Base-by-base conservation (phyloP, 306 rosid genomes). In the Citrullus amarus region DNA sequence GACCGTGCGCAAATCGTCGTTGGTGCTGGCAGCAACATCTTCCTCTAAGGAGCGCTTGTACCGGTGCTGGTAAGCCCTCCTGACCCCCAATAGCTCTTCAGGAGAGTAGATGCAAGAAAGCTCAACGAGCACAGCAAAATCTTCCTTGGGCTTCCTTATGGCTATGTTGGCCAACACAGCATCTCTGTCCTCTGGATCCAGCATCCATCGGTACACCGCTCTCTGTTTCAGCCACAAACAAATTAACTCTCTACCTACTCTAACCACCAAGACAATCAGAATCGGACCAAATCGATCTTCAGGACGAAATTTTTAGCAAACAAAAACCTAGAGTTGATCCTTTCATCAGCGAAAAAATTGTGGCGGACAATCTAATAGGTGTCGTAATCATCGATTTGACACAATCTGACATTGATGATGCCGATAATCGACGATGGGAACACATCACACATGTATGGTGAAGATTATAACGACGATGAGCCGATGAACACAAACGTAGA, bases 31-130 rank as follows among this genome's bases (percentile, higher is more conserved):
- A 20, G 97, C 97, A 10, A 91, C 84, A 71, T 91, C 98, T 80
- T 93, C 98, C 79, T 93, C 98, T 81, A 93, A 51, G 32, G 98
- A 91, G 30, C 60, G 97, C 84, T 86, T 91, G 88, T 86, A 88
- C 73, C 93, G 92, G 22, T 51, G 66, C 53, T 88, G 98, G 69
- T 94, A 92, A 9, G 97, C 95, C 17, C 89, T 84, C 62, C 92
- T 86, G 22, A 89, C 89, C 0, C 58, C 91, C 57, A 91, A 73
- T 8, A 93, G 86, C 83, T 93, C 97, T 51, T 90, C 91, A 2
- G 98, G 91, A 8, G 88, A 84, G 16, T 41, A 79, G 46, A 89
- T 80, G 75, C 87, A 59, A 7, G 96, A 72, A 22, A 91, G 78
- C 77, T 93, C 98, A 38, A 89, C 88, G 20, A 93, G 63, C 6